Conservation (phyloP, 495 filamentous ascomycete genomes). For the Monascus purpureus region DNA sequence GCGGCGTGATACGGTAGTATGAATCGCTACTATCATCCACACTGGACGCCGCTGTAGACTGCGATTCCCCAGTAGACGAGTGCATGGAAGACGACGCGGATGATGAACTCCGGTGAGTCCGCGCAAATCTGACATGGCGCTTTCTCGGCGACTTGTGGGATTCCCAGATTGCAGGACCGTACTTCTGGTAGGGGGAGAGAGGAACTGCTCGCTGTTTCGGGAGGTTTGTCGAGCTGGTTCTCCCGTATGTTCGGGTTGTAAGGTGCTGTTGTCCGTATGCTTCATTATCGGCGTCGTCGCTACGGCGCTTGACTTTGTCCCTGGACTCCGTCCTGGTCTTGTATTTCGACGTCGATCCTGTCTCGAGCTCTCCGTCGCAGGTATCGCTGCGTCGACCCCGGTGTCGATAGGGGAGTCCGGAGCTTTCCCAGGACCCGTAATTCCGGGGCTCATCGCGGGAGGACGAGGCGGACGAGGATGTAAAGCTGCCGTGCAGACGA, state of each 20-base stretch:
- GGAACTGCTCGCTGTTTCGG: conserved; percentile 22
- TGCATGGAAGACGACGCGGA: conserved; percentile 2
- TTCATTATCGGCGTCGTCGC: conserved; percentile 13
- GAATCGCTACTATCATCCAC: background rate
- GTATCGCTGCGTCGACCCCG: too few relatives aligned
- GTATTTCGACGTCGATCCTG: too few relatives aligned
- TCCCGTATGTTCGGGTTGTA: background rate
- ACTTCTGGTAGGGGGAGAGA: conserved; percentile 22
- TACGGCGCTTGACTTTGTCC: too few relatives aligned
- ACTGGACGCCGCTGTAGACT: background rate
- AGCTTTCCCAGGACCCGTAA: too few relatives aligned
- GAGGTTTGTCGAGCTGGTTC: conserved; percentile 1
- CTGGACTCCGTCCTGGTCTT: too few relatives aligned
- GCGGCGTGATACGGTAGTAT: background rate
- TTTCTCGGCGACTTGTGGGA: conserved; percentile 18
- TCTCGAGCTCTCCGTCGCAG: too few relatives aligned
- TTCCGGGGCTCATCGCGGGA: too few relatives aligned
- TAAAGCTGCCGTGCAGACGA: too few relatives aligned
- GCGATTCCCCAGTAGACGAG: background rate
- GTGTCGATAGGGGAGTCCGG: too few relatives aligned
- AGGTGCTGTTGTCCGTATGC: conserved; percentile 4
- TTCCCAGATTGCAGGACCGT: conserved; percentile 25
- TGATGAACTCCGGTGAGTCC: conserved; percentile 6
- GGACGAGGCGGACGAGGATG: too few relatives aligned
- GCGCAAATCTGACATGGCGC: conserved; percentile 14